Evolutionary conservation across 257 asterid genomes (phyloP).

Genomic region (Mentha longifolia): DNA sequence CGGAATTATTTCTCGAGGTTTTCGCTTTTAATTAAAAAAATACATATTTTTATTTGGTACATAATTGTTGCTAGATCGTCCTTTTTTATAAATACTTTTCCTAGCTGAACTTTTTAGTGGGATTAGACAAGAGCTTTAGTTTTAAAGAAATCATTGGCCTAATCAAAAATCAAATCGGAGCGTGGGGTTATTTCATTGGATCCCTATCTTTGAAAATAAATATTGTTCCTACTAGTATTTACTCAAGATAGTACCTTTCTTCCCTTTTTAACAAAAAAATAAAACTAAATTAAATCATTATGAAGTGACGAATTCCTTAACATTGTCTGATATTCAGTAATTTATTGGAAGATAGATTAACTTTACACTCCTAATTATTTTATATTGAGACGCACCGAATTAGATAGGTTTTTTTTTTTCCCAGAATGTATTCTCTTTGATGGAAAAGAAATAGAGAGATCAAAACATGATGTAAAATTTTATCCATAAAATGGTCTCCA

Average conservation of each 20-base stretch:
- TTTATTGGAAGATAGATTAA: neutral
- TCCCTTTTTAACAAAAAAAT: conserved; percentile 10
- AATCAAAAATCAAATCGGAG: conserved; percentile 31
- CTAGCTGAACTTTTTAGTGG: conserved; percentile 28
- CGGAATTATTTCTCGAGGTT: conserved; percentile 40
- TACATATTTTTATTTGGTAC: conserved; percentile 20
- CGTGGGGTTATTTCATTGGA: conserved; percentile 40
- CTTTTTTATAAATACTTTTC: conserved; percentile 24
- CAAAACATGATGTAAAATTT: too few relatives aligned
- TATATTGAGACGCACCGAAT: too few relatives aligned
- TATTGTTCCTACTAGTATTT: neutral
- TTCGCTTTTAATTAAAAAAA: conserved; percentile 31
- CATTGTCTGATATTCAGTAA: neutral
- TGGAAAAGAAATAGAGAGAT: too few relatives aligned
- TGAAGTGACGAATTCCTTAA: conserved; percentile 1
- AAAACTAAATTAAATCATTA: conserved; percentile 18
- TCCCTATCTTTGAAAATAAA: conserved; percentile 35
- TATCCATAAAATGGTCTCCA: too few relatives aligned
- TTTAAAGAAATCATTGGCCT: conserved; percentile 19
- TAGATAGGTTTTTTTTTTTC: too few relatives aligned
- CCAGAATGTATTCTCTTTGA: too few relatives aligned
- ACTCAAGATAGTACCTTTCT: conserved; percentile 2
- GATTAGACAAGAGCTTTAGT: conserved; percentile 34
- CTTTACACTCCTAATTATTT: too few relatives aligned
- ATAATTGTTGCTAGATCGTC: conserved; percentile 29